phyloP scores from a whole-genome alignment of 164 flowering plant species.

The Sextonia rubra region DNA sequence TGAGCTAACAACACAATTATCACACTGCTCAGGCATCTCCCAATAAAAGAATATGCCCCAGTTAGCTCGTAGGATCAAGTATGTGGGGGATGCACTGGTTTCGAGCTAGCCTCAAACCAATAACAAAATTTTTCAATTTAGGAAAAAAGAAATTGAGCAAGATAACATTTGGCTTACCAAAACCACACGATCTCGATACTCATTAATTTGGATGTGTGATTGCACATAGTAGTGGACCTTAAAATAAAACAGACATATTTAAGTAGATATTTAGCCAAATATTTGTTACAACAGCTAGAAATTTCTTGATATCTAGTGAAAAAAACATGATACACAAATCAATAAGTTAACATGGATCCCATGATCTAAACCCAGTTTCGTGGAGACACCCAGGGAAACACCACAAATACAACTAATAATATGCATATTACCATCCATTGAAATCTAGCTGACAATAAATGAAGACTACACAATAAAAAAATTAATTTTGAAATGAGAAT shows the following conservation, averaged over 20 bases:
- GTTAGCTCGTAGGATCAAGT: no score
- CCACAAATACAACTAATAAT: neutral
- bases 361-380: neutral
- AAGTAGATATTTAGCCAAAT: neutral
- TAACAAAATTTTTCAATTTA: neutral
- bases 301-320: neutral
- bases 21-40: no score
- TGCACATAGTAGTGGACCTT: slow-evolving; percentile 88
- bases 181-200: slow-evolving; percentile 89
- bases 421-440: neutral
- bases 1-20: neutral
- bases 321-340: neutral
- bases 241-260: slow-evolving; percentile 13
- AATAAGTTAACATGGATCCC: neutral
- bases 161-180: slow-evolving; percentile 47
- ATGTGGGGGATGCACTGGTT: no score
- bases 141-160: neutral
- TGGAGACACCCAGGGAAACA: neutral
- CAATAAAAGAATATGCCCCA: no score
- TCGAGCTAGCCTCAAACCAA: no score
- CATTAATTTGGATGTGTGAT: slow-evolving; percentile 97
- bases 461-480: neutral
- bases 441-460: neutral
- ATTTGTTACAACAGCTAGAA: neutral
- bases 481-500: no score